Base-by-base conservation (phyloP, 176 grass and related monocot species). In the Phoenix roebelenii region DNA sequence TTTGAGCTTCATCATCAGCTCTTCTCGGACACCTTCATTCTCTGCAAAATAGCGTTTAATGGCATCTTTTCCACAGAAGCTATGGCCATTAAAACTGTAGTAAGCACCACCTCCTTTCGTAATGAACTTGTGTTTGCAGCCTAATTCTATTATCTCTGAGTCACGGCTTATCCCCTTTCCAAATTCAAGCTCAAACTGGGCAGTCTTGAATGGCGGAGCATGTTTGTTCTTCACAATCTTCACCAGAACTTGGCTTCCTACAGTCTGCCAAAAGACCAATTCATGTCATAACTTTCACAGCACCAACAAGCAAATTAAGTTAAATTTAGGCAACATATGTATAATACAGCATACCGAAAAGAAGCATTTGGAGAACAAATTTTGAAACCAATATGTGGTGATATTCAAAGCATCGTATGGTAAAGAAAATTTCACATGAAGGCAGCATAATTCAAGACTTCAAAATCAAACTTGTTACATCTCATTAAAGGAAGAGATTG, bases 171-270 rank as follows among this genome's bases (percentile, higher is more conserved):
- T 91, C 22, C 87, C 87, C 68, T 91, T 97, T 16, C 87, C 92
- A 72, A 87, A 97, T 54, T 91, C 92, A 58, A 97, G 72, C 16
- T 97, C 87, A 72, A 97, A 91, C 15, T 85, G 72, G 10, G 74
- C 87, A 48, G 64, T 88, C 67, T 80, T 97, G 72, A 97, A 97
- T 3, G 87, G 87, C 7, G 92, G 92, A 15, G 92, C 83, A 50
- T 91, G 92, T 32, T 97, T 97, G 66, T 97, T 97, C 65, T 97
- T 97, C 62, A 97, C 87, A 19, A 97, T 84, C 73, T 97, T 96
- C 77, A 96, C 92, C 57, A 59, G 54, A 72, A 96, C 75, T 72
- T 88, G 80, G 80, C 79, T 90, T 53, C 86, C 86, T 53, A 96
- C 69, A 65, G 61, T 79, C 92, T 96, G 72, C 76, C 77, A 74